Conservation (phyloP, 129 eudicot species). For the Ambrosia trifida region DNA sequence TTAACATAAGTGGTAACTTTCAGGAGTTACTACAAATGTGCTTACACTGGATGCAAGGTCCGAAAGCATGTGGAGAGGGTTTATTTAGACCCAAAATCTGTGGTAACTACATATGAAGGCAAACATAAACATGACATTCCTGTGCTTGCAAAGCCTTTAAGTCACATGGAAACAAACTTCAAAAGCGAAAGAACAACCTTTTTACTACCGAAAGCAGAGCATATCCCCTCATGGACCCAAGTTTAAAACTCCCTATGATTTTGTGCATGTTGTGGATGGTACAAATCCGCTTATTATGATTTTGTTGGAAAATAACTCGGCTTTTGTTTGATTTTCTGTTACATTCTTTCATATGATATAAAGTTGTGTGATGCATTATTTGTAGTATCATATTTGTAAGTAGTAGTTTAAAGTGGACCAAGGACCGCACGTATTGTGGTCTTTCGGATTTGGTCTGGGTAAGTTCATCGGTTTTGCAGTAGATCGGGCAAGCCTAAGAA, state of each 20-base stretch:
- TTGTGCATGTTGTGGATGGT: too few relatives aligned
- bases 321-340: not conserved
- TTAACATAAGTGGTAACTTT: not conserved
- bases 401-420: not conserved
- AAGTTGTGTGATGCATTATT: not conserved
- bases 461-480: too few relatives aligned
- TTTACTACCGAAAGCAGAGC: constrained; percentile 58
- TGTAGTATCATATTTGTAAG: not conserved
- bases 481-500: too few relatives aligned
- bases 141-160: constrained; percentile 23
- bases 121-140: constrained; percentile 87
- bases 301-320: not conserved
- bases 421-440: too few relatives aligned
- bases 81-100: constrained; percentile 68
- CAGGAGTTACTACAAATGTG: constrained; percentile 91
- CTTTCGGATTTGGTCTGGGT: too few relatives aligned
- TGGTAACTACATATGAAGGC: constrained; percentile 90
- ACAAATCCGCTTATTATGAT: not conserved
- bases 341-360: not conserved
- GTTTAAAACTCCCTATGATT: not conserved
- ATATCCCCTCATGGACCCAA: constrained; percentile 35
- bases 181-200: constrained; percentile 41
- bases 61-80: constrained; percentile 95
- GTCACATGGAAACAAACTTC: constrained; percentile 35
- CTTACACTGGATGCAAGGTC: constrained; percentile 80